Evolutionary conservation across 441 rosid species (phyloP).

Genomic region (Populus hybrid): DNA sequence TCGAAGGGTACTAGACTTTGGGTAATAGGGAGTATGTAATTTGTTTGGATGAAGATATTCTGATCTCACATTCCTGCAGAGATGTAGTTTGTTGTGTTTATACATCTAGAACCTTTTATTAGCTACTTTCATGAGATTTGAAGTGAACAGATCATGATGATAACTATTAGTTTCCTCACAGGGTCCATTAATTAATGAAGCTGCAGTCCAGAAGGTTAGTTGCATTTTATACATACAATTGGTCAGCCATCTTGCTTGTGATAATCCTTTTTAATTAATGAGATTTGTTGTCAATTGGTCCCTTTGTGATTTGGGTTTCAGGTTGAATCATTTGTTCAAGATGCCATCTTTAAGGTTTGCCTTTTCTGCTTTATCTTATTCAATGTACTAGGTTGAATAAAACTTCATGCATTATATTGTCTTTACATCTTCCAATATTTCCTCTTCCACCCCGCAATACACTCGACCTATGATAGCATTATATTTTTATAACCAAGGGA

Average conservation of each 20-base stretch:
- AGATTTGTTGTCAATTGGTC: slow-evolving; percentile 12
- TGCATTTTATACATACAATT: slow-evolving; percentile 16
- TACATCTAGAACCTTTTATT: background rate
- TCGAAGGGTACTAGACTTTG: background rate
- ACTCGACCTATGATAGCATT: background rate
- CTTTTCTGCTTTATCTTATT: slow-evolving; percentile 15
- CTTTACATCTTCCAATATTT: too few relatives aligned
- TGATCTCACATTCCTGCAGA: background rate
- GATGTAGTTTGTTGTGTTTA: background rate
- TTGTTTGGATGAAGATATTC: background rate
- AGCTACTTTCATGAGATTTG: background rate
- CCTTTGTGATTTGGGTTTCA: slow-evolving; percentile 31
- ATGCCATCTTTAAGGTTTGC: slow-evolving; percentile 83
- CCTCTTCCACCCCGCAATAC: background rate
- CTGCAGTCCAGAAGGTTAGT: slow-evolving; percentile 82
- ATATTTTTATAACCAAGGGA: background rate
- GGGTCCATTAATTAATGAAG: slow-evolving; percentile 98
- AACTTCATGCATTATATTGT: background rate
- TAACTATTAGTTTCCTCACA: slow-evolving; percentile 30
- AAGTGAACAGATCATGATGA: slow-evolving; percentile 19
- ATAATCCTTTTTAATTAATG: slow-evolving; percentile 12
- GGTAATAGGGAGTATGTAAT: background rate
- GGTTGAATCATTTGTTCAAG: slow-evolving; percentile 86
- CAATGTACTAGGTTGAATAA: background rate
- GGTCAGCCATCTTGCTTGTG: slow-evolving; percentile 7